Conservation (phyloP, 768 basidiomycete species). For the Naganishia vaughanmartiniae region DNA sequence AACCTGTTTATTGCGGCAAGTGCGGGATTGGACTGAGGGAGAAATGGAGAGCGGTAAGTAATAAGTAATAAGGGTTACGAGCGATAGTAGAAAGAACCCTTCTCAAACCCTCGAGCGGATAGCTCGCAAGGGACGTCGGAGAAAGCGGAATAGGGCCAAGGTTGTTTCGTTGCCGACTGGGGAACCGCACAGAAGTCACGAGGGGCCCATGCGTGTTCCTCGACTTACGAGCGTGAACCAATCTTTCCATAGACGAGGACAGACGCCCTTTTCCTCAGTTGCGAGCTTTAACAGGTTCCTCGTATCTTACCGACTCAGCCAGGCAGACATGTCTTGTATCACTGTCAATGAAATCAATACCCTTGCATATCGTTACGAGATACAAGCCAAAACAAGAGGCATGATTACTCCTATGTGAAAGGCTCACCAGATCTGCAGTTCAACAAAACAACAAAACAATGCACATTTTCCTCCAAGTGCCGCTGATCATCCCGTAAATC, state of each 20-base stretch:
- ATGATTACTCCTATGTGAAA: too few species aligned
- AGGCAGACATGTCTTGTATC: too few species aligned
- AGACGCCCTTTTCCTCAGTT: background rate
- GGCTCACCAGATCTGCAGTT: too few species aligned
- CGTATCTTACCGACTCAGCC: too few species aligned
- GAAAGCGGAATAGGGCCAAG: background rate
- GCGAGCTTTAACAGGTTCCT: background rate
- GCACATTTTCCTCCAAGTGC: too few species aligned
- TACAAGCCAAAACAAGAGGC: too few species aligned
- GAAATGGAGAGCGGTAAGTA: constrained; percentile 1
- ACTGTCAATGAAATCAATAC: too few species aligned
- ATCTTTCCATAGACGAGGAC: background rate
- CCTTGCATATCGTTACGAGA: too few species aligned
- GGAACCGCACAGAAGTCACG: constrained; percentile 42
- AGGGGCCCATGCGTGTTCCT: constrained; percentile 34
- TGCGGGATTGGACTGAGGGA: constrained; percentile 47
- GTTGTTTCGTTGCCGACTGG: constrained; percentile 28
- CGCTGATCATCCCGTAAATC: too few species aligned
- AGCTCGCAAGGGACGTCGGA: background rate
- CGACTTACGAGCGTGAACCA: background rate
- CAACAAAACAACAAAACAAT: too few species aligned
- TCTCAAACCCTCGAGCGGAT: background rate
- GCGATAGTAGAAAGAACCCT: background rate
- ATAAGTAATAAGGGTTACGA: background rate
- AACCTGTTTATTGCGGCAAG: constrained; percentile 31